phyloP scores from a whole-genome alignment of 2,329 filamentous ascomycete species.

The Colletotrichum orbiculare region DNA sequence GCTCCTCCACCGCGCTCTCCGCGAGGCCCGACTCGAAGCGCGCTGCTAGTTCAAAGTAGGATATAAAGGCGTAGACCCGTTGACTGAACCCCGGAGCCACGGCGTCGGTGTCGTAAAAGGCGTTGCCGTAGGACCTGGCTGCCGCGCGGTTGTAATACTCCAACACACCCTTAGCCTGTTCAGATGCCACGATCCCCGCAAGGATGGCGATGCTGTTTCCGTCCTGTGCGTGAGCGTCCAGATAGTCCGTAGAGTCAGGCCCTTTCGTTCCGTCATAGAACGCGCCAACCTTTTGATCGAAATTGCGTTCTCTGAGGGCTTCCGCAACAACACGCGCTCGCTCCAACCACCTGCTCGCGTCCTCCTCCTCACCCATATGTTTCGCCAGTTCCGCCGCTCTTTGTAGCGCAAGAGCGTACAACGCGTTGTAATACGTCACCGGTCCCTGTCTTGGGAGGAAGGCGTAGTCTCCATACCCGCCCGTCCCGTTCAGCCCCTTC shows the following conservation, averaged over 20 bases:
- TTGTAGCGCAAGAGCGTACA: constrained; percentile 59
- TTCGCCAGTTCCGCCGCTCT: constrained; percentile 56
- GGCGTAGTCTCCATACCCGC: constrained; percentile 62
- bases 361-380: constrained; percentile 42
- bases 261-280: constrained; percentile 55
- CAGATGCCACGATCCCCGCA: constrained; percentile 46
- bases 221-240: constrained; percentile 59
- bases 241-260: constrained; percentile 37
- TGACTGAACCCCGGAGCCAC: constrained; percentile 51
- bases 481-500: constrained; percentile 47
- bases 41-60: constrained; percentile 64
- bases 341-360: constrained; percentile 52
- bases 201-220: constrained; percentile 61
- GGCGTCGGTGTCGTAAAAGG: constrained; percentile 61
- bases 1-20: constrained; percentile 55
- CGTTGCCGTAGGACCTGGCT: constrained; percentile 57
- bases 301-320: constrained; percentile 52
- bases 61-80: constrained; percentile 63
- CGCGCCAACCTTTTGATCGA: constrained; percentile 54
- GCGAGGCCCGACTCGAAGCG: constrained; percentile 52
- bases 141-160: constrained; percentile 51
- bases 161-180: constrained; percentile 48
- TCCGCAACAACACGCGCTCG: constrained; percentile 49
- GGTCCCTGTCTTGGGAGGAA: constrained; percentile 59
- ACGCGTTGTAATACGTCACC: constrained; percentile 64